Base-by-base conservation (phyloP, 169 alveolate species). In the Haemoproteus tartakovskyi region DNA sequence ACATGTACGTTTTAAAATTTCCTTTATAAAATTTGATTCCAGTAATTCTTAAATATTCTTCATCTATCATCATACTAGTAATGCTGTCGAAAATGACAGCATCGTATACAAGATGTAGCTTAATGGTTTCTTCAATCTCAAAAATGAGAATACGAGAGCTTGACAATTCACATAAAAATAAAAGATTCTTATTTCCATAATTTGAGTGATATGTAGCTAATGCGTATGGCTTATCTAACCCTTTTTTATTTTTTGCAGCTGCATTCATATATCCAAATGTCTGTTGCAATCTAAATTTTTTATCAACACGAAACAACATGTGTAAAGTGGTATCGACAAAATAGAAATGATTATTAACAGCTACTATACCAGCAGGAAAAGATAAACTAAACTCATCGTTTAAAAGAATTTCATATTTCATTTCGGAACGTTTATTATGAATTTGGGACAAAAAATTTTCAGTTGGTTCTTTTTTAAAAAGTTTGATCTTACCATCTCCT, bases 111-210 rank as follows among this genome's bases (percentile, higher is more conserved):
- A 52, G 38, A 46, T 67, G 56, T 21, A 67, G 30, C 43, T 67
- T 54, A 33, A 67, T 67, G 19, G 2, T 2, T 5, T 19, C 12
- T n/a, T 24, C 29, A 40, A 54, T 67, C 24, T 67, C 82, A 67
- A 67, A 67, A 16, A 67, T 67, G 26, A 67, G 26, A 21, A 67
- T 52, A 26, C 56, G 22, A 41, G 82, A 54, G n/a, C 74, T 67
- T 5, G 82, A 52, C 26, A 67, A 46, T 52, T 67, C 82, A 36
- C 82, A 41, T 60, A 67, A 54, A 67, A 67, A 67, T n/a, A 67
- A 59, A 47, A 67, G 70, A 36, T 47, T 67, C 12, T 2, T 67
- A 16, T 52, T 67, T 47, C 33, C 47, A 21, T 52, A 14, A 16
- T 43, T 47, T 19, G 52, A 37, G 12, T 30, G 12, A 54, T 18